Evolutionary conservation across 495 filamentous ascomycete genomes (phyloP), one percentile per base, ranked within the genome.

Genomic region (Apiosordaria backusii): DNA sequence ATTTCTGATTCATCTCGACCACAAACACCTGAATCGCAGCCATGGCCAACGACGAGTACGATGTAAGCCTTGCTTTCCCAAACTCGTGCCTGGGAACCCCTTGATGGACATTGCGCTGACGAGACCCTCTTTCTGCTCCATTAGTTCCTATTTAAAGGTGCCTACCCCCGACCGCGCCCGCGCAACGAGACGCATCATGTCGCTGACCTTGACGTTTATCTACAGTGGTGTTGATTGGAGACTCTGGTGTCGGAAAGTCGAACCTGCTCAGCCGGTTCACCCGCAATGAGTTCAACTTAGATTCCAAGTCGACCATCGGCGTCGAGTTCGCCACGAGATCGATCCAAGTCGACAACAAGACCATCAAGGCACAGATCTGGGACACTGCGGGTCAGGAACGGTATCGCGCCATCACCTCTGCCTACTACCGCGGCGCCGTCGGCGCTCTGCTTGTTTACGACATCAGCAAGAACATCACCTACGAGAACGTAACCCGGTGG

Each of bases 1-100:
- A 63, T 66, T 45, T 62, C 63, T 19, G 52, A 60, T 63, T 64
- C 52, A 65, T 63, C 62, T 61, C 55, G 35, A 68, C 60, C 61
- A 35, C 65, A 63, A 68, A 52, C 64, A 63, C 68, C 66, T 65
- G 63, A 61, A 71, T 63, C 68, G 74, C 70, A 74, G 75, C 69
- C 78, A 99, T 99, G 96, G 96, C 96, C 73, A 99, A 99, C 88
- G 96, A 99, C 83, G 96, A 99, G 84, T 98, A 99, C 81, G 95
- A 99, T 90, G 95, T 99, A 82, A 87, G 96, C 84, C 50, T 60
- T 23, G 25, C 53, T 29, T 50, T n/a, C 58, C 18, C n/a, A 40
- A 21, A 2, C 55, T 50, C 63, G 53, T 69, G 60, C 66, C 65
- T 70, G 55, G 65, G 50, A 22, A 18, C 35, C 35, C n/a, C 18